phyloP scores from a whole-genome alignment of 495 filamentous ascomycete genomes.

The Aspergillus olivimuriae region DNA sequence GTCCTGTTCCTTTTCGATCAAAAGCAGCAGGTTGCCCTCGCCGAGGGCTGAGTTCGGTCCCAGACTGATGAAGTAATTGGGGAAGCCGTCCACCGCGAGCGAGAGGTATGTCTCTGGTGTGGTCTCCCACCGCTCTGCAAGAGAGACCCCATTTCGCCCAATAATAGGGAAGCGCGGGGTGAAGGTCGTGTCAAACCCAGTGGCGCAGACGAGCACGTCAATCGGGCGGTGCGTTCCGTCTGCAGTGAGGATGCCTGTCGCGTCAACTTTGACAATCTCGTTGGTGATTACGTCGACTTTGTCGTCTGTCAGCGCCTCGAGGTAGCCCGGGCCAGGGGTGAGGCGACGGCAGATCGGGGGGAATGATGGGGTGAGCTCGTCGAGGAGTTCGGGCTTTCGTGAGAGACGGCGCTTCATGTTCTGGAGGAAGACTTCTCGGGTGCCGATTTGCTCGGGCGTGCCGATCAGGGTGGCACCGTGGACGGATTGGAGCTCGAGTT shows the following conservation, averaged over 20 bases:
- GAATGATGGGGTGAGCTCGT: conserved; percentile 35
- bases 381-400: conserved; percentile 28
- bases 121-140: conserved; percentile 45
- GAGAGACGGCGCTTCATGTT: conserved; percentile 37
- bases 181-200: conserved; percentile 48
- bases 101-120: conserved; percentile 53
- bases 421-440: conserved; percentile 26
- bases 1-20: conserved; percentile 44
- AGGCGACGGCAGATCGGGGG: conserved; percentile 46
- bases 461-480: conserved; percentile 34
- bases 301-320: conserved; percentile 41
- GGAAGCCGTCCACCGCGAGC: conserved; percentile 54
- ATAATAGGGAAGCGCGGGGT: conserved; percentile 43
- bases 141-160: conserved; percentile 39
- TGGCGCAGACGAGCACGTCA: conserved; percentile 46
- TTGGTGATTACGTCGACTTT: conserved; percentile 41
- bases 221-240: conserved; percentile 39
- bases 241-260: conserved; percentile 38
- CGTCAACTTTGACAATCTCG: conserved; percentile 38
- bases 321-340: conserved; percentile 43
- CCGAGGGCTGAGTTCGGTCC: conserved; percentile 43
- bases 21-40: conserved; percentile 38
- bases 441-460: conserved; percentile 30
- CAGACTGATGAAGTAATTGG: conserved; percentile 56
- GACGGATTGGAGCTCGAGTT: conserved; percentile 41